Evolutionary conservation across 2,329 filamentous ascomycete genomes (phyloP), one percentile per base, ranked within the genome.

Genomic region (Alternaria tenuissima): DNA sequence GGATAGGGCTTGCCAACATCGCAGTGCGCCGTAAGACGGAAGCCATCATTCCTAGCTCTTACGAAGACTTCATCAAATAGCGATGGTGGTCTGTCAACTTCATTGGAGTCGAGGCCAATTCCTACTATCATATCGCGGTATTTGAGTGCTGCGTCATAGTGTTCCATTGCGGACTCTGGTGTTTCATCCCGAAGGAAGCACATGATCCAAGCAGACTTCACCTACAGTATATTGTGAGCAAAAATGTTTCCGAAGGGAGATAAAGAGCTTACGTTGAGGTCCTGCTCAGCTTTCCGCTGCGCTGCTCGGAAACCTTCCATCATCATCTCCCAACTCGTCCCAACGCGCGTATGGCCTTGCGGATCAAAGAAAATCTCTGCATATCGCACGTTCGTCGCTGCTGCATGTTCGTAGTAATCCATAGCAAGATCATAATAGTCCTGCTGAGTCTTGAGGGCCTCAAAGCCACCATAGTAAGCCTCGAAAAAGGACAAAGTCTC

Each of bases 1-100:
- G 81, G 80, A 63, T 85, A 81, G 53, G 81, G 79, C 63, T 84
- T 81, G 46, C 82, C 83, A 46, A 85, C 82, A 57, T 86, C 84
- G 67, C 82, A 85, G 58, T 86, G 84, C 65, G 80, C 80, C 3
- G 83, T 86, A 14, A 83, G 68, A 28, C 80, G 78, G 54, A 83
- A 76, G 0, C 82, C 81, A 49, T 84, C 81, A 3, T 82, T 82
- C 2, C 81, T 7, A 3, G 49, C 49, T 1, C 38, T 1, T 0
- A 7, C 0, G 1, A 52, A 42, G 12, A 52, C 11, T 5, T 24
- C 36, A 16, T 52, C 49, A n/a, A 42, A 52, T 3, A 52, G 22
- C 7, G 1, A 9, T 3, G 49, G 4, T 3, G 49, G 49, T 7
- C 49, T 75, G 48, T 81, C 74, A 44, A 79, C 80, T 44, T 83